These are phyloP conservation scores for Podaxis rugospora DNA, from an alignment of 768 basidiomycete genomes.

Conservation along the genomic window DNA sequence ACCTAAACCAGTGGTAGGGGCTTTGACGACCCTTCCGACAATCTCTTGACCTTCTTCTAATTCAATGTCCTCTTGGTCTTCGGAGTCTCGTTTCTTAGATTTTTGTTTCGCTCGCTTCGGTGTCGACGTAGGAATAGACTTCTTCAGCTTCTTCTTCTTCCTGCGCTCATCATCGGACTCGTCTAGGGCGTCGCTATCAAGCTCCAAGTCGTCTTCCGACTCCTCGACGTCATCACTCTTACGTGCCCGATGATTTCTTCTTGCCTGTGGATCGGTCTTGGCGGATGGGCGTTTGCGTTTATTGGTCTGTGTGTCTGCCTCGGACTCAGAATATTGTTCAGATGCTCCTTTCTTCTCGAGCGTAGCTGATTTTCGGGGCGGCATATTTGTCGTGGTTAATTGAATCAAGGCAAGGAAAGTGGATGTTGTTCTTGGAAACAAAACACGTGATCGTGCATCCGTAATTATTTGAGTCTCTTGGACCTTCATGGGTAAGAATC, in stretches of 20 bases:
- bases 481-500: no score
- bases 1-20: conserved; percentile 83
- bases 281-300: conserved; percentile 4
- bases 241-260: conserved; percentile 1
- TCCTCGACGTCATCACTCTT: conserved; percentile 8
- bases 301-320: background rate
- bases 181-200: conserved; percentile 45
- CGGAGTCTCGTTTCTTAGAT: conserved; percentile 20
- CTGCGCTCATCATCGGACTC: conserved; percentile 25
- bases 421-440: background rate
- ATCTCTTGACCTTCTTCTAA: conserved; percentile 64
- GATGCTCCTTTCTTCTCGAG: background rate
- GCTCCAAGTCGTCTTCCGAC: conserved; percentile 14
- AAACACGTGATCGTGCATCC: conserved; percentile 2
- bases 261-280: background rate
- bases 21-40: conserved; percentile 73
- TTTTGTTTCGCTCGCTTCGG: background rate
- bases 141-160: conserved; percentile 22
- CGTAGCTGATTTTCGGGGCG: background rate
- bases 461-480: background rate
- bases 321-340: background rate
- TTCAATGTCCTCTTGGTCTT: conserved; percentile 38
- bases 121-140: conserved; percentile 11
- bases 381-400: background rate
- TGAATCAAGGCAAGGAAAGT: background rate